These are phyloP conservation scores for Lithospermum erythrorhizon DNA, from an alignment of 257 asterid species.

Conservation along the genomic window DNA sequence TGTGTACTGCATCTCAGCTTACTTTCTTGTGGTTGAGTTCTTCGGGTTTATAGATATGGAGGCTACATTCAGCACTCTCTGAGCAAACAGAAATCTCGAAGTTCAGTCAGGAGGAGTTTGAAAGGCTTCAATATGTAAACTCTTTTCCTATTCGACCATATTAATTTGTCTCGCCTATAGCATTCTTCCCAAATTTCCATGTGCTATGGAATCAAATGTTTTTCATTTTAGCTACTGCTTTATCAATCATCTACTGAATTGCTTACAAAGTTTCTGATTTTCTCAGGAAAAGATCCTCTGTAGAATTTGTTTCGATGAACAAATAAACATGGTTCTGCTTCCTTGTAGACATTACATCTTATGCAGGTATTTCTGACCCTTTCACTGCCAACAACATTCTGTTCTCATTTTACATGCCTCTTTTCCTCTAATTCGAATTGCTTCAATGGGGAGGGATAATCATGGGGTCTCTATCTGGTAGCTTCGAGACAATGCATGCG, in stretches of 20 bases:
- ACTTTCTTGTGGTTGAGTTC: not conserved
- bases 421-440: not conserved
- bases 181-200: no score
- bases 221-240: not conserved
- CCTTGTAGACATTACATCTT: constrained; percentile 90
- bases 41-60: constrained; percentile 47
- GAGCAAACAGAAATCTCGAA: constrained; percentile 71
- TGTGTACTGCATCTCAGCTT: constrained; percentile 1
- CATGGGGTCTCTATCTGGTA: not conserved
- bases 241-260: not conserved
- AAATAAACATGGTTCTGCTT: constrained; percentile 67
- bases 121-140: constrained; percentile 69
- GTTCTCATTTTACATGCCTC: not conserved
- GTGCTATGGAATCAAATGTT: no score
- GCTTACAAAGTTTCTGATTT: constrained; percentile 8
- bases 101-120: constrained; percentile 78
- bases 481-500: no score
- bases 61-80: constrained; percentile 63
- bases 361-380: constrained; percentile 54
- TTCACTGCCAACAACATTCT: not conserved
- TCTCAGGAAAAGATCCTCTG: constrained; percentile 82
- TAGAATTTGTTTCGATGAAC: constrained; percentile 83
- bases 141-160: not conserved
- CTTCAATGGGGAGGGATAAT: not conserved
- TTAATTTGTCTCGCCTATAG: not conserved